Base-by-base conservation (phyloP, 108 stramenopile genomes). In the Skeletonema marinoi region DNA sequence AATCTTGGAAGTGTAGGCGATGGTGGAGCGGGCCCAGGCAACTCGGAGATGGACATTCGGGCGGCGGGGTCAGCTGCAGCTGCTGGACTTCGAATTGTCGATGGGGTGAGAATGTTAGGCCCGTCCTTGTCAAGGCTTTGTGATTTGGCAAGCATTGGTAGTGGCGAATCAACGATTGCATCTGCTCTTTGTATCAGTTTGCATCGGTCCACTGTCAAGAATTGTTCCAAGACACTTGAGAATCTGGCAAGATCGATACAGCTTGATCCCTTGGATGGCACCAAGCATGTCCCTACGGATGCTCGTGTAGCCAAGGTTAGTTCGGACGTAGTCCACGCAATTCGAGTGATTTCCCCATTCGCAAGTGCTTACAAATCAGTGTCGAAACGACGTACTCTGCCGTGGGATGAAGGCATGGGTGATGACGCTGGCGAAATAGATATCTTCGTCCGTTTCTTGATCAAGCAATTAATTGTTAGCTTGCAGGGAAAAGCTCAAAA, bases 191-290 rank as follows among this genome's bases (percentile, higher is more conserved):
- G 94, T 68, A 95, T 95, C 68, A 91, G 89, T 50, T 87, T 95
- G 76, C 94, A 95, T 70, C 86, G 94, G 35, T 90, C 92, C 10
- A 95, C 94, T 9, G 94, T 95, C 48, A 95, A 95, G 77, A 92
- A 95, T 69, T 72, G 86, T 36, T 90, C 92, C 10, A 85, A 88
- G 29, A 92, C 94, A 12, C 75, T 95, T 46, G 94, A 95, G 66
- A 95, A 93, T 71, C 75, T 95, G 48, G 94, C 90, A 39, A 90
- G 90, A 70, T 91, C 94, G 7, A 92, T 95, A 65, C 89, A 93
- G 65, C 81, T 88, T 16, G 92, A 95, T 66, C 90, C 91, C 10
- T 58, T 88, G 54, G 88, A 91, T 58, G 94, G 92, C 4, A 41
- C 74, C 10, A 87, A 81, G 62, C 84, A 92, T 46, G 83, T 91